phyloP scores from a whole-genome alignment of 768 basidiomycete species.

The Podaxis pistillaris region DNA sequence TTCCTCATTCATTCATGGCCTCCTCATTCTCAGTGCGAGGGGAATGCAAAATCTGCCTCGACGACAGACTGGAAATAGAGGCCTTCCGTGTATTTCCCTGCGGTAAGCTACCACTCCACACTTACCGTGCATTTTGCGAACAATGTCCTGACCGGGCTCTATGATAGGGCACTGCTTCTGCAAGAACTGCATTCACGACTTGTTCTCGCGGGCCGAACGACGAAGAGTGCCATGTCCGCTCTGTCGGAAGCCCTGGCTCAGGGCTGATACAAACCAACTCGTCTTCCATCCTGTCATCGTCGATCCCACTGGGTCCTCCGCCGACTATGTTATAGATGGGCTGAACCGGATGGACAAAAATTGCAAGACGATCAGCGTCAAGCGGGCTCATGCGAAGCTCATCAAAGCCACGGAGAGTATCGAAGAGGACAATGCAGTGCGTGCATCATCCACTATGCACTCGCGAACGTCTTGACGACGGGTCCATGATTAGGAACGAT shows the following conservation, averaged over 20 bases:
- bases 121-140: not conserved
- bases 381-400: slow-evolving; percentile 34
- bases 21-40: slow-evolving; percentile 6
- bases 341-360: slow-evolving; percentile 12
- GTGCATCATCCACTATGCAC: slow-evolving; percentile 12
- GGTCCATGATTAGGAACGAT: slow-evolving; percentile 22
- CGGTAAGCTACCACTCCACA: slow-evolving; percentile 23
- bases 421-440: slow-evolving; percentile 28
- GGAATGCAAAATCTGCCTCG: slow-evolving; percentile 26
- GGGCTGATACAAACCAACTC: not conserved
- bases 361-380: slow-evolving; percentile 26
- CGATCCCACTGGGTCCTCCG: not conserved
- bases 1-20: slow-evolving; percentile 1
- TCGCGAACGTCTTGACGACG: not conserved
- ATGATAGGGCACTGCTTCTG: slow-evolving; percentile 43
- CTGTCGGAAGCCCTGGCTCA: not conserved
- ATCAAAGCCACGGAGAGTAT: slow-evolving; percentile 25
- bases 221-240: slow-evolving; percentile 2
- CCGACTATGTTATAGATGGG: slow-evolving; percentile 14
- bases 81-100: slow-evolving; percentile 33
- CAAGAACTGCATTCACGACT: slow-evolving; percentile 25
- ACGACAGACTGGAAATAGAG: slow-evolving; percentile 20
- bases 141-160: not conserved
- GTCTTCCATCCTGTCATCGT: slow-evolving; percentile 9
- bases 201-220: slow-evolving; percentile 22